Evolutionary conservation across 805 yeast species (phyloP).

Genomic region (Cyberlindnera americana): DNA sequence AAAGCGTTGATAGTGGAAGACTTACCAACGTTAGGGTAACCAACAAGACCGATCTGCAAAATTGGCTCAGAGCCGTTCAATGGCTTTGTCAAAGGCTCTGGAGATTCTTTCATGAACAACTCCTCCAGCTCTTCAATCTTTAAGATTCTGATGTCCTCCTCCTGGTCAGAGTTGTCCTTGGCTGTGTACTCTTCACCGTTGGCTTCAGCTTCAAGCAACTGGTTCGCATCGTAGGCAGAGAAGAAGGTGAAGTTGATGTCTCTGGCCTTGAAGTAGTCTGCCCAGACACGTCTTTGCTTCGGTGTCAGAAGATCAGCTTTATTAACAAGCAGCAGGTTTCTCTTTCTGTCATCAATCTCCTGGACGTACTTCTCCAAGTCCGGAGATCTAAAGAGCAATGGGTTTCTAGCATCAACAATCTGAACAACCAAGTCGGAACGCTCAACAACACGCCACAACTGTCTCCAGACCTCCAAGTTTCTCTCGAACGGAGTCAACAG

Average conservation of each 20-base stretch:
- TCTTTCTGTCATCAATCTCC: conserved; percentile 71
- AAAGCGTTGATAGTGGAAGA: conserved; percentile 98
- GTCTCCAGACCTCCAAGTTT: conserved; percentile 97
- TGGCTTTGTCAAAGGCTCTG: conserved; percentile 55
- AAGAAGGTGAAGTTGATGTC: conserved; percentile 85
- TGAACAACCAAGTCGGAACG: conserved; percentile 92
- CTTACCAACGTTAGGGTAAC: conserved; percentile 95
- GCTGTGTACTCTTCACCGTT: conserved; percentile 29
- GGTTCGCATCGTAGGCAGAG: conserved; percentile 85
- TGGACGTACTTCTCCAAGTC: conserved; percentile 83
- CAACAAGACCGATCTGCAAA: conserved; percentile 91
- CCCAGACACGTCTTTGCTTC: conserved; percentile 82
- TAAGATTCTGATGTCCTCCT: conserved; percentile 61
- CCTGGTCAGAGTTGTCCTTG: conserved; percentile 30
- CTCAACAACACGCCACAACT: conserved; percentile 96
- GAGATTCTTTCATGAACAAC: conserved; percentile 73
- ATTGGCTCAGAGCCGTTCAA: conserved; percentile 58
- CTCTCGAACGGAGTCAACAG: conserved; percentile 95
- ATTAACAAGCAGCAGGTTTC: conserved; percentile 79
- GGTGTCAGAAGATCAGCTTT: conserved; percentile 86
- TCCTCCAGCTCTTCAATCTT: conserved; percentile 83
- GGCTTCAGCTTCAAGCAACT: conserved; percentile 61
- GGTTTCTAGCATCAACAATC: conserved; percentile 96
- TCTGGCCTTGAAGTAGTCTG: conserved; percentile 66
- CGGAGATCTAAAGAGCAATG: conserved; percentile 80